Evolutionary conservation across 306 rosid genomes (phyloP).

Genomic region (Quillaja saponaria): DNA sequence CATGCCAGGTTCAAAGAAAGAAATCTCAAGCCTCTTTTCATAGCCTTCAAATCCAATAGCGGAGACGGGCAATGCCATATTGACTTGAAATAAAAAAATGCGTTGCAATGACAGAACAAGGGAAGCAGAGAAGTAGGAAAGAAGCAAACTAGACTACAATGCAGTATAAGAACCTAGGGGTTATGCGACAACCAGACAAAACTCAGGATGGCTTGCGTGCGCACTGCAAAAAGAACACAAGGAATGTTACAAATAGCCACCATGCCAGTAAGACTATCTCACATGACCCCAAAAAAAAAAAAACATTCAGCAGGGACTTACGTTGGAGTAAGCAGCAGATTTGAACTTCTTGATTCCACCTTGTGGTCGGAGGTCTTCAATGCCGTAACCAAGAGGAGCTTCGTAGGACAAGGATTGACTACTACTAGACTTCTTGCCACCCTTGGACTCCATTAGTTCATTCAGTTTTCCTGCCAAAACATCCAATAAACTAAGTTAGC

Average conservation of each 20-base stretch:
- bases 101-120: constrained; percentile 17
- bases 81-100: constrained; percentile 3
- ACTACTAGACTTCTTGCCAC: constrained; percentile 70
- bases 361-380: constrained; percentile 71
- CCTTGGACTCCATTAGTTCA: constrained; percentile 74
- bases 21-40: constrained; percentile 70
- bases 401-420: constrained; percentile 55
- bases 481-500: not conserved
- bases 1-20: constrained; percentile 53
- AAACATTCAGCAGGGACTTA: constrained; percentile 18
- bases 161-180: constrained; percentile 31
- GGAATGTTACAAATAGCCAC: not conserved
- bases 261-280: not conserved
- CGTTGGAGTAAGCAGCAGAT: constrained; percentile 86
- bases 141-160: not conserved
- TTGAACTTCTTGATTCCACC: constrained; percentile 81
- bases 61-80: constrained; percentile 47
- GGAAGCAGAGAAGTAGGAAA: not conserved
- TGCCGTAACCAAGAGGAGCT: constrained; percentile 77
- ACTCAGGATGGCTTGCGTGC: constrained; percentile 63
- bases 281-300: no score
- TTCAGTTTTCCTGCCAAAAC: constrained; percentile 36
- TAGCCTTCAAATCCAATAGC: constrained; percentile 72
- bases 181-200: constrained; percentile 5
- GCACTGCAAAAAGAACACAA: constrained; percentile 44